Conservation (phyloP, 1,139 yeast genomes). For the Yamadazyma friedrichii region DNA sequence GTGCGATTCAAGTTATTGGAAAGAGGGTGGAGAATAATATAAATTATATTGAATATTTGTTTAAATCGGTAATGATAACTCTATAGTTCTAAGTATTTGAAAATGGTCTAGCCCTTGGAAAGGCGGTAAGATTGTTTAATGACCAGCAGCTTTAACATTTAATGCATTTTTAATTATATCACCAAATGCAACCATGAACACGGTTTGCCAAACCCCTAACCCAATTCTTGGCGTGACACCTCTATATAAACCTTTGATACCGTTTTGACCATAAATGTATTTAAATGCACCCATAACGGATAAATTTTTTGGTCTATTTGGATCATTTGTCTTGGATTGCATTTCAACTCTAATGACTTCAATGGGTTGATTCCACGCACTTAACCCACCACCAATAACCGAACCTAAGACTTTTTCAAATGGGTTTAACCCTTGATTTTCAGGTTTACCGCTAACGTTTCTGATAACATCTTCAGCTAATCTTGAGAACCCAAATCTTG, state of each 20-base stretch:
- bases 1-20: too few species aligned
- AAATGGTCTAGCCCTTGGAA: too few species aligned
- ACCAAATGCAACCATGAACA: conserved; percentile 98
- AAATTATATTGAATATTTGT: too few species aligned
- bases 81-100: too few species aligned
- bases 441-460: conserved; percentile 56
- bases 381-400: conserved; percentile 92
- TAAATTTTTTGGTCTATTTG: conserved; percentile 91
- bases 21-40: too few species aligned
- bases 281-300: conserved; percentile 75
- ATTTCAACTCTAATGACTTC: conserved; percentile 97
- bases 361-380: conserved; percentile 99
- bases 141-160: conserved; percentile 45
- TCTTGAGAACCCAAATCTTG: conserved; percentile 90
- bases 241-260: conserved; percentile 87
- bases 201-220: conserved; percentile 96
- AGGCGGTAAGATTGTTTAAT: conserved; percentile 19
- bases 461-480: conserved; percentile 86
- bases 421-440: conserved; percentile 64
- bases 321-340: conserved; percentile 92
- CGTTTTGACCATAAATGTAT: conserved; percentile 80
- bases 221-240: conserved; percentile 98
- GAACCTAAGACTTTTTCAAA: conserved; percentile 83
- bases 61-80: too few species aligned
- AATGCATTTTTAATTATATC: conserved; percentile 62